phyloP scores from a whole-genome alignment of 83 land plant genomes.

The Picea engelmannii region DNA sequence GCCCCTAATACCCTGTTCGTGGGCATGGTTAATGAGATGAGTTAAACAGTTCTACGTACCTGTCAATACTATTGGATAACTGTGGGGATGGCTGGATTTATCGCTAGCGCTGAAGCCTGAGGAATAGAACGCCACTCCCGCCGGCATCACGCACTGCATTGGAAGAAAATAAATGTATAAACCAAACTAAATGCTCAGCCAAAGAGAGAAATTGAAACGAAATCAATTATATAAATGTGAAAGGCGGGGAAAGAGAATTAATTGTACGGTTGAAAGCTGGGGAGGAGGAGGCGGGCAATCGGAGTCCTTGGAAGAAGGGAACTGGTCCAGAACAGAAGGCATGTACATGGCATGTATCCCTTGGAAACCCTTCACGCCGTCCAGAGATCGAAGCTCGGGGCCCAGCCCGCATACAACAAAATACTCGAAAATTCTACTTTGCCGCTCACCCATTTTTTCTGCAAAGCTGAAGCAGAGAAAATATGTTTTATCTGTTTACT shows the following conservation, averaged over 20 bases:
- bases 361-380: slow-evolving; percentile 71
- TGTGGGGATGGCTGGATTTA: slow-evolving; percentile 64
- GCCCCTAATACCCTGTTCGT: too few species aligned
- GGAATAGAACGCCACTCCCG: slow-evolving; percentile 83
- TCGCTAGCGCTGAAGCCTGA: slow-evolving; percentile 69
- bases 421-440: slow-evolving; percentile 70
- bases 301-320: slow-evolving; percentile 63
- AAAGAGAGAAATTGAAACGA: neutral
- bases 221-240: neutral
- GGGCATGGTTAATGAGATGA: neutral
- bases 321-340: slow-evolving; percentile 89
- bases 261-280: slow-evolving; percentile 82
- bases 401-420: slow-evolving; percentile 97
- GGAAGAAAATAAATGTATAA: neutral
- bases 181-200: neutral
- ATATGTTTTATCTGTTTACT: too few species aligned
- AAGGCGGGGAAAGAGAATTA: neutral
- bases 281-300: slow-evolving; percentile 84
- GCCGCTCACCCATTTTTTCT: too few species aligned
- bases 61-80: slow-evolving; percentile 95
- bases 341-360: slow-evolving; percentile 58
- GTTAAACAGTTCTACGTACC: slow-evolving; percentile 43
- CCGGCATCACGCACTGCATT: slow-evolving; percentile 94
- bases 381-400: slow-evolving; percentile 79
- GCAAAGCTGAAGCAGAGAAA: too few species aligned